These are phyloP conservation scores for Hortaea sp. DNA, from an alignment of 2,329 filamentous ascomycete genomes.

Conservation along the genomic window DNA sequence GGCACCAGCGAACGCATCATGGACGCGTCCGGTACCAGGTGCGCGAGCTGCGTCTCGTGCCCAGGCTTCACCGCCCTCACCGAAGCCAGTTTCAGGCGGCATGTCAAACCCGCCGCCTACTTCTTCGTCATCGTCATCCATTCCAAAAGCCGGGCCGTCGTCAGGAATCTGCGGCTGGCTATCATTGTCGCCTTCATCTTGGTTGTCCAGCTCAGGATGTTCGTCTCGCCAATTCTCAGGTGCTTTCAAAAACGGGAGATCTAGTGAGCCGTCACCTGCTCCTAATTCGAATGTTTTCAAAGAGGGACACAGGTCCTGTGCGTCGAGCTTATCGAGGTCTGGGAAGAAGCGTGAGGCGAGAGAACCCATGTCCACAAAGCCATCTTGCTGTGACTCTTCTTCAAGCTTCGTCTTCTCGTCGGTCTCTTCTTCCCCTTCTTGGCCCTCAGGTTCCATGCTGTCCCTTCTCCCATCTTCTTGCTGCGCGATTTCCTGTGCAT, in stretches of 20 bases:
- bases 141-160: conserved; percentile 35
- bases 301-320: conserved; percentile 87
- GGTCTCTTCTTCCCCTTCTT: conserved; percentile 34
- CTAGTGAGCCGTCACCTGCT: conserved; percentile 70
- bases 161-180: conserved; percentile 34
- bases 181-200: conserved; percentile 43
- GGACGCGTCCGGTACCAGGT: conserved; percentile 67
- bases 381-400: conserved; percentile 39
- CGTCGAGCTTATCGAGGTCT: conserved; percentile 63
- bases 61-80: conserved; percentile 93
- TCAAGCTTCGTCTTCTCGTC: conserved; percentile 12
- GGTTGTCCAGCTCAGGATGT: conserved; percentile 30
- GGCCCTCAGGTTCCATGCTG: conserved; percentile 33
- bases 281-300: conserved; percentile 90
- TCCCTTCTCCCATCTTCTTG: conserved; percentile 23
- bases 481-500: conserved; percentile 46
- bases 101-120: conserved; percentile 51
- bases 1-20: conserved; percentile 42
- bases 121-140: conserved; percentile 55
- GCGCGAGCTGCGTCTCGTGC: conserved; percentile 79
- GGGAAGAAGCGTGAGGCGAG: conserved; percentile 80
- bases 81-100: conserved; percentile 67
- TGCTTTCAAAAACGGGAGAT: conserved; percentile 86
- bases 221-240: conserved; percentile 70
- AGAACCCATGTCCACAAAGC: conserved; percentile 67